Percentiles rank a stretch among this genome's conserved stretches.
Conservation (phyloP, 2,329 filamentous ascomycete genomes). For the Fusarium musae region DNA sequence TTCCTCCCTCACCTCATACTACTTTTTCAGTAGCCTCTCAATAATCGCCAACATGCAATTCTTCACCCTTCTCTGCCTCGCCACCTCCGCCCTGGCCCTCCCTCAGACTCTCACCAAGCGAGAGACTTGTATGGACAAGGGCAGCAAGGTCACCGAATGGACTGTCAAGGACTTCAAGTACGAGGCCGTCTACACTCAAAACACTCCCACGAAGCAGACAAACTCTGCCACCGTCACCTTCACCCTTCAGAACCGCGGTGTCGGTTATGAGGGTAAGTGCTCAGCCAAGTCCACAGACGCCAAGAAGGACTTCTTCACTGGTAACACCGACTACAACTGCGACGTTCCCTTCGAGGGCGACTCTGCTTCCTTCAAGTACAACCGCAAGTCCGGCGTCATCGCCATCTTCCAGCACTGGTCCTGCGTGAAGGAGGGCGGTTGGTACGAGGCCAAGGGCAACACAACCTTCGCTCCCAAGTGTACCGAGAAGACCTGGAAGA, state of each 20-base stretch:
- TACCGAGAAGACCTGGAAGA: constrained; percentile 44
- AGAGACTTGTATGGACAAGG: constrained; percentile 40
- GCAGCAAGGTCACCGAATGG: constrained; percentile 50
- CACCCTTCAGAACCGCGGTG: constrained; percentile 59
- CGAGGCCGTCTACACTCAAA: constrained; percentile 59
- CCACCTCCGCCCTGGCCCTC: constrained; percentile 43
- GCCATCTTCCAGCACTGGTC: constrained; percentile 61
- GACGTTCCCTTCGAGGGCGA: constrained; percentile 43
- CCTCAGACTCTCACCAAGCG: constrained; percentile 31
- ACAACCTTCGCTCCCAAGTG: constrained; percentile 44
- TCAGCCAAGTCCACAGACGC: constrained; percentile 53
- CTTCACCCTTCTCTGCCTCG: constrained; percentile 43
- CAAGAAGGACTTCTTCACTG: constrained; percentile 62
- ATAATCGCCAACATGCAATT: constrained; percentile 40
- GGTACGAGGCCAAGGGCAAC: constrained; percentile 46
- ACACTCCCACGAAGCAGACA: constrained; percentile 61
- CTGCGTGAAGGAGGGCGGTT: constrained; percentile 55
- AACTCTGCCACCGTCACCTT: constrained; percentile 59
- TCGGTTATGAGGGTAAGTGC: constrained; percentile 55
- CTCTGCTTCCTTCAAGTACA: constrained; percentile 57
- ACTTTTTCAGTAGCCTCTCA: background rate
- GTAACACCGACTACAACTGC: constrained; percentile 58
- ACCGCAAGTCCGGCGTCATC: constrained; percentile 51
- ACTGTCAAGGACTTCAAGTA: constrained; percentile 57
- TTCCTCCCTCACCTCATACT: background rate